Percentiles rank a stretch among this genome's conserved stretches.
phyloP scores from a whole-genome alignment of 129 eudicot species.

The Lactuca saligna region DNA sequence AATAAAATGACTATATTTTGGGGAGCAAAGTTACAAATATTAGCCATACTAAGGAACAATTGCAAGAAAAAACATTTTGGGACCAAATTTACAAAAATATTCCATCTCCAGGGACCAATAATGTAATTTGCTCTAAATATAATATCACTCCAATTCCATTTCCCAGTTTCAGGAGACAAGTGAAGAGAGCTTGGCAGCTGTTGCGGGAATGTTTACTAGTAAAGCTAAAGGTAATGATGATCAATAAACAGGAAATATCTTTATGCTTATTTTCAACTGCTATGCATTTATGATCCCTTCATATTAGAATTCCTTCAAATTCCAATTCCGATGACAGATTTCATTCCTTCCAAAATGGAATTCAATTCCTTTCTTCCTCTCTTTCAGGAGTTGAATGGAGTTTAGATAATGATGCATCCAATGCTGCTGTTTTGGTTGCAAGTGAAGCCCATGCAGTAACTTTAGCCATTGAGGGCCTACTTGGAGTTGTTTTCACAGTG shows the following conservation, averaged over 20 bases:
- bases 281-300: not conserved
- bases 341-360: not conserved
- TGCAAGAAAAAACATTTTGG: not conserved
- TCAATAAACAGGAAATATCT: slow-evolving; percentile 11
- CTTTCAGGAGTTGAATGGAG: slow-evolving; percentile 95
- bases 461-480: slow-evolving; percentile 93
- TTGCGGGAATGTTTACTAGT: slow-evolving; percentile 99
- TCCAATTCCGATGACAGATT: not conserved
- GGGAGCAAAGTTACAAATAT: not conserved
- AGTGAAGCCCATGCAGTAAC: slow-evolving; percentile 99
- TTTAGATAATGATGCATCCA: slow-evolving; percentile 97
- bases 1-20: not conserved
- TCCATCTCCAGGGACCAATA: not conserved
- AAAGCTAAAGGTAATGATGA: slow-evolving; percentile 80
- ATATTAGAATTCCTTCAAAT: not conserved
- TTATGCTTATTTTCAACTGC: slow-evolving; percentile 6
- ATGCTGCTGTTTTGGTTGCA: slow-evolving; percentile 96
- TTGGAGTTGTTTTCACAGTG: slow-evolving; percentile 95
- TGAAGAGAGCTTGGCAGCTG: slow-evolving; percentile 98
- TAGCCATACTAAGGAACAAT: not conserved
- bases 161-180: slow-evolving; percentile 86
- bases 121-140: not conserved
- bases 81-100: not conserved
- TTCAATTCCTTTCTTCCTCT: not conserved
- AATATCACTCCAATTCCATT: slow-evolving; percentile 10